Percentiles rank a stretch among this genome's conserved stretches.
Evolutionary conservation across 2,329 filamentous ascomycete genomes (phyloP).

Genomic region (Penicillium brevicompactum): DNA sequence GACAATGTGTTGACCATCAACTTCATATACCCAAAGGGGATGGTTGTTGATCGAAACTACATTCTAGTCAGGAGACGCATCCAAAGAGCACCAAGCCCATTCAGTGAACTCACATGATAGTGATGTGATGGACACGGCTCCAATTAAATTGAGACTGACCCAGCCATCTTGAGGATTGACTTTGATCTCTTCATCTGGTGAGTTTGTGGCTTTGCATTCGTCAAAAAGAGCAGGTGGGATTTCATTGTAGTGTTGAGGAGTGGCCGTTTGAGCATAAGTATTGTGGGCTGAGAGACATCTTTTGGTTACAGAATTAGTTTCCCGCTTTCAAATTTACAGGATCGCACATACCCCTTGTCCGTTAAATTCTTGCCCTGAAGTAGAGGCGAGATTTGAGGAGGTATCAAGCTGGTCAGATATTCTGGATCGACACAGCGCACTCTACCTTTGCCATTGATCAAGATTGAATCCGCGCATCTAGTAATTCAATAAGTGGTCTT

Average conservation of each 20-base stretch:
- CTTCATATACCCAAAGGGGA: constrained; percentile 7
- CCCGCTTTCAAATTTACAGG: not conserved
- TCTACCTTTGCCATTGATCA: constrained; percentile 58
- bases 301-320: not conserved
- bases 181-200: not conserved
- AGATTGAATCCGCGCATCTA: constrained; percentile 60
- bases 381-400: not conserved
- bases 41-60: constrained; percentile 10
- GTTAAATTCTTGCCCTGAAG: constrained; percentile 2
- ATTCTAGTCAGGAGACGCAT: not conserved
- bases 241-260: not conserved
- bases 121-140: not conserved
- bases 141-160: constrained; percentile 6
- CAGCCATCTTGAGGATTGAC: not conserved
- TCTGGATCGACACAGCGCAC: constrained; percentile 1
- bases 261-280: constrained; percentile 3
- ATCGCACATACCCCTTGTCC: constrained; percentile 6
- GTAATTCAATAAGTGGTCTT: constrained; percentile 31
- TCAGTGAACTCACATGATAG: not conserved
- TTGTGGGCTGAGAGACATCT: constrained; percentile 3
- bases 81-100: not conserved
- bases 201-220: not conserved
- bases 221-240: constrained; percentile 1
- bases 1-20: constrained; percentile 6
- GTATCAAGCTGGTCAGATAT: not conserved